These are phyloP conservation scores for Moricandia arvensis DNA, from an alignment of 345 rosid species.

Conservation along the genomic window DNA sequence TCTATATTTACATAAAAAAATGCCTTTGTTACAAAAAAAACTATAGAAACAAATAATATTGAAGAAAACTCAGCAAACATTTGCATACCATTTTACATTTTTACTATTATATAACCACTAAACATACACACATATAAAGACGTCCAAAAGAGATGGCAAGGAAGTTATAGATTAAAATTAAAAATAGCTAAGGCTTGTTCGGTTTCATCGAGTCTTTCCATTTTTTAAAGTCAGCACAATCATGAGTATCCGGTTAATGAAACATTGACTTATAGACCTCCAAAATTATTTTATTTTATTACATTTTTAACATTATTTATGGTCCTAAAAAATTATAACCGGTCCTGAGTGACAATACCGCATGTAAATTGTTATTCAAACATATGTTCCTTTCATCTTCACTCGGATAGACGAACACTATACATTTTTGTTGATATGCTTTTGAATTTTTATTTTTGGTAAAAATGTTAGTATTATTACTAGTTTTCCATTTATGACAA, in stretches of 20 bases:
- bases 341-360: background rate
- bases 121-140: background rate
- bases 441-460: too few relatives aligned
- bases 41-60: too few relatives aligned
- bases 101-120: background rate
- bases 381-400: background rate
- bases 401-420: background rate
- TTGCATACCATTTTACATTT: background rate
- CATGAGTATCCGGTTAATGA: background rate
- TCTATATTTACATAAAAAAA: background rate
- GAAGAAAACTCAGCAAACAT: background rate
- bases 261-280: too few relatives aligned
- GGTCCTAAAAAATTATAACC: too few relatives aligned
- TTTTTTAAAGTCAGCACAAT: background rate
- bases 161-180: background rate
- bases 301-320: too few relatives aligned
- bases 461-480: too few relatives aligned
- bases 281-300: too few relatives aligned
- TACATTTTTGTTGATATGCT: background rate
- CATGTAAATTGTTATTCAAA: background rate
- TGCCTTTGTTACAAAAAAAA: background rate
- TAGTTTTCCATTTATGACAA: too few relatives aligned
- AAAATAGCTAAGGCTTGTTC: background rate
- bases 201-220: background rate
- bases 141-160: background rate